phyloP scores from a whole-genome alignment of 2,329 filamentous ascomycete species.

The Talaromyces sp. region DNA sequence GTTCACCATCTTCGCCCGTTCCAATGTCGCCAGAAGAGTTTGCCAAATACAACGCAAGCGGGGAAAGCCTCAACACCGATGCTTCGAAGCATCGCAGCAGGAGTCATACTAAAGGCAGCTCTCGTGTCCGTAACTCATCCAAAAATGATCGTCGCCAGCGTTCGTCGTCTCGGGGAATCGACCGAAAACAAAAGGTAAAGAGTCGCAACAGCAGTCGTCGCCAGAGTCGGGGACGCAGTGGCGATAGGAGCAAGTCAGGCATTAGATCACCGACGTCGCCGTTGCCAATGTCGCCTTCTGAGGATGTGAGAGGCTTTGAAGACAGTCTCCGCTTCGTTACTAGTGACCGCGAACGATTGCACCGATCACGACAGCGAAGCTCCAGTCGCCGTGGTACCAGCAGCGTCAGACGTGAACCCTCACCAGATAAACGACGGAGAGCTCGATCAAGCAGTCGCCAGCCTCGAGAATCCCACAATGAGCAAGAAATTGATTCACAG shows the following conservation, averaged over 20 bases:
- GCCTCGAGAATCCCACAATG: slow-evolving; percentile 16
- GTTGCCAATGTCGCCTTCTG: slow-evolving; percentile 64
- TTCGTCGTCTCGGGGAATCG: slow-evolving; percentile 35
- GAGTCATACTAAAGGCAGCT: slow-evolving; percentile 45
- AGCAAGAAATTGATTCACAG: slow-evolving; percentile 9
- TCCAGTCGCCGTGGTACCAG: slow-evolving; percentile 47
- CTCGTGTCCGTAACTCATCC: slow-evolving; percentile 28
- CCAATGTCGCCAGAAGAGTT: slow-evolving; percentile 92
- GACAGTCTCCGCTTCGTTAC: slow-evolving; percentile 50
- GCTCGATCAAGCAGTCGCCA: slow-evolving; percentile 36
- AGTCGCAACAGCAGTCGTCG: slow-evolving; percentile 40
- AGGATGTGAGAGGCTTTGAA: slow-evolving; percentile 56
- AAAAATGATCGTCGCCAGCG: slow-evolving; percentile 31
- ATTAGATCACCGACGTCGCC: slow-evolving; percentile 76
- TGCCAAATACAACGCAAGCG: slow-evolving; percentile 42
- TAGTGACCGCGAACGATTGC: slow-evolving; percentile 43
- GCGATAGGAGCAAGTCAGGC: slow-evolving; percentile 56
- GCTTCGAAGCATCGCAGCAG: slow-evolving; percentile 33
- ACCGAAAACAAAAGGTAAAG: slow-evolving; percentile 30
- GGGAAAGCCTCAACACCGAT: slow-evolving; percentile 45
- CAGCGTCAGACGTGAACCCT: slow-evolving; percentile 40
- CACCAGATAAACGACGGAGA: slow-evolving; percentile 44
- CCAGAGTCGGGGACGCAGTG: slow-evolving; percentile 56
- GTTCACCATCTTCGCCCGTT: slow-evolving; percentile 85
- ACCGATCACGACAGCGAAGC: slow-evolving; percentile 50